Evolutionary conservation across 192 early-diverging fungal genomes (phyloP).

Genomic region (Jimgerdemannia lactiflua): DNA sequence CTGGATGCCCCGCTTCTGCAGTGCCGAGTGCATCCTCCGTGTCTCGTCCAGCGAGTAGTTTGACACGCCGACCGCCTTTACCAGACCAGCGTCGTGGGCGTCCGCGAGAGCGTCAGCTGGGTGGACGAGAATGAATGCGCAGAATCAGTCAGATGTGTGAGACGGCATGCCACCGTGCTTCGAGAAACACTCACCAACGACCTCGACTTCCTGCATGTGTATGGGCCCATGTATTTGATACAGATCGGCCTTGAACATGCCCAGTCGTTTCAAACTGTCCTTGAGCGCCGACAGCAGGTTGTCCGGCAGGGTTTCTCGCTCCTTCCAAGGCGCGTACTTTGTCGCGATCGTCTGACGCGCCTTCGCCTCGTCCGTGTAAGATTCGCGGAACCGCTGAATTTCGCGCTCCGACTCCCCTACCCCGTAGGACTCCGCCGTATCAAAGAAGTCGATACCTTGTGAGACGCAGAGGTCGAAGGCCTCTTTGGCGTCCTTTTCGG

Average conservation of each 20-base stretch:
- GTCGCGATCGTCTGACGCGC: constrained; percentile 35
- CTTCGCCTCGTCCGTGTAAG: not conserved
- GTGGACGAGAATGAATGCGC: not conserved
- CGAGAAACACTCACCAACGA: constrained; percentile 29
- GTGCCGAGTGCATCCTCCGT: constrained; percentile 38
- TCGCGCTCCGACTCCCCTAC: constrained; percentile 44
- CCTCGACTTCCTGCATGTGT: constrained; percentile 39
- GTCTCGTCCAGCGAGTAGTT: constrained; percentile 44
- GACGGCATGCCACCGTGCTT: not conserved
- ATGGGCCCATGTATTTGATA: constrained; percentile 53
- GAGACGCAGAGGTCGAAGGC: constrained; percentile 34
- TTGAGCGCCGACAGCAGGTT: constrained; percentile 38
- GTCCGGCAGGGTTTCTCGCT: constrained; percentile 31
- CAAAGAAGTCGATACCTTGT: constrained; percentile 42
- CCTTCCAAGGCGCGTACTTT: constrained; percentile 39
- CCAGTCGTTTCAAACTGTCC: constrained; percentile 40
- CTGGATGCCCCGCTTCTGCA: constrained; percentile 38
- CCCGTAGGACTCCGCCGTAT: constrained; percentile 49
- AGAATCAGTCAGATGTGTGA: not conserved
- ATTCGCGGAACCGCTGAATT: constrained; percentile 18
- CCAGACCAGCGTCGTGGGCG: constrained; percentile 37
- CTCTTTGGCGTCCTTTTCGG: constrained; percentile 33
- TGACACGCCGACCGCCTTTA: constrained; percentile 48
- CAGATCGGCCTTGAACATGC: constrained; percentile 39
- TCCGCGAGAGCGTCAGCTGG: constrained; percentile 45